Base-by-base conservation (phyloP, 2,329 filamentous ascomycete species). In the Pyrenochaeta sp. region DNA sequence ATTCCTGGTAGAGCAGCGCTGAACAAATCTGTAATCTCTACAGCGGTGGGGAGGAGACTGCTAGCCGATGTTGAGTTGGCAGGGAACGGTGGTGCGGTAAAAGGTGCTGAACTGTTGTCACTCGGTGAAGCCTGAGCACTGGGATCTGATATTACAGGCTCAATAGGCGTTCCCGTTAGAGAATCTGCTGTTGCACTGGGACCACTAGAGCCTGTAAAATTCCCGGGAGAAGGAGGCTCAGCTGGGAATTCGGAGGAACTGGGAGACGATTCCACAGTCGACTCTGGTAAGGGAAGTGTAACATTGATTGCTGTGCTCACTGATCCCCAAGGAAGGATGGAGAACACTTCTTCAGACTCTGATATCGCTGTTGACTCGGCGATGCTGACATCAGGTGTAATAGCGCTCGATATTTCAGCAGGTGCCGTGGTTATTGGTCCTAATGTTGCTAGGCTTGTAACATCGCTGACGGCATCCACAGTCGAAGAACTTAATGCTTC, bases 291-390 rank as follows among this genome's bases (percentile, higher is more conserved):
- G n/a, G 44, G 29, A 23, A 44, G 28, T 9, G 35, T 39, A 9
- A 51, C 36, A 4, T 50, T 41, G 30, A 58, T 52, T 1, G 52
- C 44, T 7, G 48, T 55, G 2, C 37, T 41, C 35, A 53, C 14
- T 2, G 37, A 23, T 6, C 27, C 44, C 7, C 48, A 35, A 10
- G 54, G 54, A 10, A 58, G 41, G 23, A 58, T 58, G 26, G 48
- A 46, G 24, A 55, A 36, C n/a, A 45, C 18, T 5, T 41, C 47
- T 13, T n/a, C 27, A 4, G 30, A 10, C 14, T 23, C 21, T n/a
- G 36, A 14, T 7, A 17, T 19, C 7, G 31, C 28, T 10, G 34
- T 24, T 6, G 24, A 24, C 23, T 38, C 37, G 13, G 28, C 22
- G n/a, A n/a, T n/a, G n/a, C 18, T 29, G 8, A 34, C 26, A 17